A percentile compares a stretch with the other conserved stretches of the same genome.
These are phyloP conservation scores for Fusarium mexicanum DNA, from an alignment of 2,329 filamentous ascomycete genomes.

Conservation along the genomic window DNA sequence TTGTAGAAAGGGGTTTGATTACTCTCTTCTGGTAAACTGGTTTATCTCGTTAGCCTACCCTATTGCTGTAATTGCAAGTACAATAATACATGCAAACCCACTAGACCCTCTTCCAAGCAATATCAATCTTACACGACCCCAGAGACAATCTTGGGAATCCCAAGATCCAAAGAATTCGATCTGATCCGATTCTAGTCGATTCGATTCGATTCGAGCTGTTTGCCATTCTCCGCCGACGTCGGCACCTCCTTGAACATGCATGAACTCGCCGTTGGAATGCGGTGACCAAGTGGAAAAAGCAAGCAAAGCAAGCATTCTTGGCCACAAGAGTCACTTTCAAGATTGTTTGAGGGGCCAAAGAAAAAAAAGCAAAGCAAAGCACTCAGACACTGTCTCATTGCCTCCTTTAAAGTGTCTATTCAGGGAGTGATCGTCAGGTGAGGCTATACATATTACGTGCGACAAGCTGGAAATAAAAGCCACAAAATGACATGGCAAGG, in stretches of 20 bases:
- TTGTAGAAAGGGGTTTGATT: accelerated
- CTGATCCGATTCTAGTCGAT: not conserved
- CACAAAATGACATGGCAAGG: not conserved
- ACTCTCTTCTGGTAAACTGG: not conserved
- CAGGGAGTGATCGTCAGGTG: not conserved
- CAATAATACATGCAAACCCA: not conserved
- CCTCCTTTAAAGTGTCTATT: not conserved
- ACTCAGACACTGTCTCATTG: not conserved
- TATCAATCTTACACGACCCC: not conserved
- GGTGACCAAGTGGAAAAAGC: slow-evolving; percentile 6
- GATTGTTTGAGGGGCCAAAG: too few species aligned
- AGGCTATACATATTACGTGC: slow-evolving; percentile 1
- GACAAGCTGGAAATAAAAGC: not conserved
- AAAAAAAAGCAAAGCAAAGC: slow-evolving; percentile 25
- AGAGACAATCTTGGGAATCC: not conserved
- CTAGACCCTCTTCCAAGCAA: not conserved
- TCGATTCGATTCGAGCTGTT: not conserved
- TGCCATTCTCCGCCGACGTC: not conserved
- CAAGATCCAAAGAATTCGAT: not conserved
- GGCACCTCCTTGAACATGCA: not conserved
- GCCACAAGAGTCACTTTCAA: not conserved
- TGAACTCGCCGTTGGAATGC: not conserved
- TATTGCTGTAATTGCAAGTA: not conserved
- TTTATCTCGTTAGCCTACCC: not conserved
- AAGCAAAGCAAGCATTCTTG: slow-evolving; percentile 11